Evolutionary conservation across 2,329 filamentous ascomycete genomes (phyloP).

Genomic region (Trichophyton benhamiae): DNA sequence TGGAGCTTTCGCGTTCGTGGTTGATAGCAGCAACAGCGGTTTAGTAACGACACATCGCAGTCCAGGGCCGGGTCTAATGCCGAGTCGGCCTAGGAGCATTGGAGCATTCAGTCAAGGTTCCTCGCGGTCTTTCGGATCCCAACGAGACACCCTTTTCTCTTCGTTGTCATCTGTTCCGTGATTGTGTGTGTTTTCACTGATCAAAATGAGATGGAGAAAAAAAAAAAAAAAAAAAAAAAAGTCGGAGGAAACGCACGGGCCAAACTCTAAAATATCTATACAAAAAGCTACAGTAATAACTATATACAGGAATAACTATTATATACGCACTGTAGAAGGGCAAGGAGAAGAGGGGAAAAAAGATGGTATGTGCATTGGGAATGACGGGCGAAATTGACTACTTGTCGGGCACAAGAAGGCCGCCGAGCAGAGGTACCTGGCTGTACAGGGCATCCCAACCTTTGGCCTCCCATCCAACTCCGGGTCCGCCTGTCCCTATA

Average conservation of each 20-base stretch:
- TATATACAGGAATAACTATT: background rate
- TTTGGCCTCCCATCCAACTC: slow-evolving; percentile 65
- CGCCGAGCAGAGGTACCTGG: slow-evolving; percentile 46
- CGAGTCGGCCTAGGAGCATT: background rate
- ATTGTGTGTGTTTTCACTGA: background rate
- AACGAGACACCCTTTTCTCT: too few relatives aligned
- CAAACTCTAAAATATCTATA: background rate
- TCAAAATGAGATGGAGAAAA: too few relatives aligned
- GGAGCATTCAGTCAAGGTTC: background rate
- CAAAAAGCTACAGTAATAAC: background rate
- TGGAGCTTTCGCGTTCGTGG: background rate
- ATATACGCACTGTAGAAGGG: background rate
- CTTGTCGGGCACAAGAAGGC: background rate
- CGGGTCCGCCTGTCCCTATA: slow-evolving; percentile 57
- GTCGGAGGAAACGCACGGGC: background rate
- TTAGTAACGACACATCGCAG: background rate
- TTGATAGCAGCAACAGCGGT: background rate
- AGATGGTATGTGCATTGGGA: background rate
- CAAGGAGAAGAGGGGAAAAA: background rate
- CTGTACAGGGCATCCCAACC: slow-evolving; percentile 65
- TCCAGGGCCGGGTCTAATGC: background rate
- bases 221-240: background rate
- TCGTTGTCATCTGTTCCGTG: background rate
- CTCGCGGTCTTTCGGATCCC: background rate
- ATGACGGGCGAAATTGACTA: background rate